Conservation (phyloP, 2,329 filamentous ascomycete genomes). For the Neofusicoccum ribis region DNA sequence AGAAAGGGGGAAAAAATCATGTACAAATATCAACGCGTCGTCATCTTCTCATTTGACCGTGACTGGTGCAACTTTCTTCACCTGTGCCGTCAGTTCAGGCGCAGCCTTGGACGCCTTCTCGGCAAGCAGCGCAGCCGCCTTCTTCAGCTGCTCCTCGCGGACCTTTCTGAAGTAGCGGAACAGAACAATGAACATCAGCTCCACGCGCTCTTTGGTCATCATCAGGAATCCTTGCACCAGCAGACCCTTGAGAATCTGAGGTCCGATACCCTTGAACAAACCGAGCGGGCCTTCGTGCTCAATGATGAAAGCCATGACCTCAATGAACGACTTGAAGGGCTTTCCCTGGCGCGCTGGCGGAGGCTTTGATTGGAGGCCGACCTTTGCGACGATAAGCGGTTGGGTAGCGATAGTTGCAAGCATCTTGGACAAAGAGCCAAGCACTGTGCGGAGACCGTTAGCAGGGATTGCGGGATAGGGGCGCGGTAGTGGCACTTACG, state of each 20-base stretch:
- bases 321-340: constrained; percentile 88
- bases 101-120: constrained; percentile 47
- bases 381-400: constrained; percentile 95
- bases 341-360: constrained; percentile 81
- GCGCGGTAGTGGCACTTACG: constrained; percentile 58
- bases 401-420: constrained; percentile 90
- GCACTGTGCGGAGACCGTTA: constrained; percentile 56
- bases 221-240: constrained; percentile 94
- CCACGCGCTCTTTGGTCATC: constrained; percentile 98
- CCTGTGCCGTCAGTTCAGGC: constrained; percentile 31
- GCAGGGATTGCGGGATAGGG: not conserved
- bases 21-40: not conserved
- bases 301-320: constrained; percentile 94
- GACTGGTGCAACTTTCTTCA: constrained; percentile 53
- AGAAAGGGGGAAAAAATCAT: not conserved
- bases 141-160: constrained; percentile 68
- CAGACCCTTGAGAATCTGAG: constrained; percentile 89
- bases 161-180: constrained; percentile 77
- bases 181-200: constrained; percentile 82
- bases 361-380: constrained; percentile 90
- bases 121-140: constrained; percentile 64
- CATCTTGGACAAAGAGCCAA: constrained; percentile 90
- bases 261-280: constrained; percentile 96
- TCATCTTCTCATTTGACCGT: constrained; percentile 30
- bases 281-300: constrained; percentile 78